Base-by-base conservation (phyloP, 257 asterid species). In the Solanum rostratum region DNA sequence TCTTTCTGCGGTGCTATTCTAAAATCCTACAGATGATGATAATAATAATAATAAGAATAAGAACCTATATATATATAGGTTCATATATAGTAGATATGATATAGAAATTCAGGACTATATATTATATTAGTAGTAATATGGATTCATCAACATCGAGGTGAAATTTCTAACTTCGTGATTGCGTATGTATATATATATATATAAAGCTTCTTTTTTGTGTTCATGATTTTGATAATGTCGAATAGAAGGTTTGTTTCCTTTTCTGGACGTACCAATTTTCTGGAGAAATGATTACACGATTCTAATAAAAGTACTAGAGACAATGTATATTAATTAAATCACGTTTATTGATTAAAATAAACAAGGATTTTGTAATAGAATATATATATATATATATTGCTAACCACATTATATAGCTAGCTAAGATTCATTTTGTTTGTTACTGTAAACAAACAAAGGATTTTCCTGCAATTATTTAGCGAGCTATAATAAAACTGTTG, bases 1-100 rank as follows among this genome's bases (percentile, higher is more conserved):
- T 74, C 86, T 57, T 93, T 92, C 39, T 95, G 98, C 82, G 98
- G 98, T 45, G 86, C 87, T 37, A 59, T 93, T 84, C 95, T 95
- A 18, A 95, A 91, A 82, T 95, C 98, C 43, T 94, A 93, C 87
- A 52, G 88, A 83, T 91, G 88, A 92, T 63, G 27, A 5, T 27
- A 60, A 60, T 27, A 24, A 24, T 27, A 65, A 65, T n/a, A 55
- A 55, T 55, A 3, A 55, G 24, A 55, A 10, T 55, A 19, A 55
- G 19, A 18, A 10, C 24, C 62, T 19, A 0, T n/a, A 54, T 30
- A 33, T 66, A 8, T 33, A 33, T 33, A 22, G 30, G 15, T 0
- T 2, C 27, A 63, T 6, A 10, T 11, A 5, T 62, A 24, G 12
- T 63, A 2, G 11, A 33, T n/a, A 27, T 27, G 14, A 0, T 29